phyloP scores from a whole-genome alignment of 768 basidiomycete genomes.

The Galerina sulciceps region DNA sequence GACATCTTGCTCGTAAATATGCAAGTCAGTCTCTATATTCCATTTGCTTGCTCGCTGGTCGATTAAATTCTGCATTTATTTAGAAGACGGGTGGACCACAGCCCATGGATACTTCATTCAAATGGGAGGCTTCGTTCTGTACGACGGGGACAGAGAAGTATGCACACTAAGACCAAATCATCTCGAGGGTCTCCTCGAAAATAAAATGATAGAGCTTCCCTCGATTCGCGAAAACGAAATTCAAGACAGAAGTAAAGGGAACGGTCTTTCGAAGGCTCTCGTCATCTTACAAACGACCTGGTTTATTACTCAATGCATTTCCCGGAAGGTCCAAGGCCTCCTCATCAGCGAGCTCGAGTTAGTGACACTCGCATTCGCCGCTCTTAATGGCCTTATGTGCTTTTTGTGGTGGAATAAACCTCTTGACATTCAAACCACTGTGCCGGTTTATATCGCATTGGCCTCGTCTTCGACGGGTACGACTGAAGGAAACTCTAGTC shows the following conservation, averaged over 20 bases:
- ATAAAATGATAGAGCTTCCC: conserved; percentile 11
- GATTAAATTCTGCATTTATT: not conserved
- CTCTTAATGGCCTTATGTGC: conserved; percentile 33
- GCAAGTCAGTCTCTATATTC: not conserved
- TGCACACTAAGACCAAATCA: conserved; percentile 5
- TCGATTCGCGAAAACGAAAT: conserved; percentile 14
- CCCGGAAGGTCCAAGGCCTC: conserved; percentile 25
- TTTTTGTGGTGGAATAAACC: conserved; percentile 44
- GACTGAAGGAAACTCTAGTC: not conserved
- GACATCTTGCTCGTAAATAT: not conserved
- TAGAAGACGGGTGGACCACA: conserved; percentile 9
- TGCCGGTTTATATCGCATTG: conserved; percentile 8
- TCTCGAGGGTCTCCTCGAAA: conserved; percentile 1
- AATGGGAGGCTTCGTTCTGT: conserved; percentile 19
- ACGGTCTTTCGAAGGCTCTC: conserved; percentile 34
- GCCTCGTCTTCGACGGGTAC: too few species aligned
- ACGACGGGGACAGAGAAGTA: not conserved
- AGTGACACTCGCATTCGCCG: conserved; percentile 35
- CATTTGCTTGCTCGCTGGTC: not conserved
- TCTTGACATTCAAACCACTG: conserved; percentile 25
- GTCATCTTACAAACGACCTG: conserved; percentile 34
- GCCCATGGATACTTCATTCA: conserved; percentile 18
- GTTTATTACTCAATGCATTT: conserved; percentile 35
- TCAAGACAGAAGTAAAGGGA: conserved; percentile 31
- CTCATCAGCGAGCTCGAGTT: conserved; percentile 38